Evolutionary conservation across 352 stramenopile genomes (phyloP).

Genomic region (Sclerospora graminicola): DNA sequence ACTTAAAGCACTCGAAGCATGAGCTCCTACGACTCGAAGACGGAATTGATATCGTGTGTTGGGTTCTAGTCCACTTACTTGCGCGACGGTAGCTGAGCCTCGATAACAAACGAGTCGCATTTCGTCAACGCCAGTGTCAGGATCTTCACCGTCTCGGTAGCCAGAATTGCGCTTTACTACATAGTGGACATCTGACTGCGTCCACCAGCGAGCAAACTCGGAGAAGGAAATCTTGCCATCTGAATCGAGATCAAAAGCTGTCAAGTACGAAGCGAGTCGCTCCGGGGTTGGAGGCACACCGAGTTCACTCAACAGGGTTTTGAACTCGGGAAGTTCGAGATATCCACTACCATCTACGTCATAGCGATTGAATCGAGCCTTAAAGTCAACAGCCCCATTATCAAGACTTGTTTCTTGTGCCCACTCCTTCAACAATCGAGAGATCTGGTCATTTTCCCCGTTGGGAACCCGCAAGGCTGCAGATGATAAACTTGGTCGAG

Average conservation of each 20-base stretch:
- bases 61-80: constrained; percentile 55
- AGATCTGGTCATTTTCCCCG: constrained; percentile 43
- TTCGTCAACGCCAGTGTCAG: constrained; percentile 15
- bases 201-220: constrained; percentile 88
- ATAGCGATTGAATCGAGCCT: constrained; percentile 62
- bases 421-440: constrained; percentile 77
- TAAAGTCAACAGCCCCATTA: constrained; percentile 59
- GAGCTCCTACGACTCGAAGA: constrained; percentile 63
- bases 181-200: constrained; percentile 61
- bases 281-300: constrained; percentile 73
- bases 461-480: constrained; percentile 34
- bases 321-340: constrained; percentile 79
- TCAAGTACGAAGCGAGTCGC: constrained; percentile 73
- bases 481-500: too few relatives aligned
- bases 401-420: constrained; percentile 70
- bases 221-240: constrained; percentile 80
- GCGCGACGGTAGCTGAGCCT: constrained; percentile 31
- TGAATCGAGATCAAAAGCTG: constrained; percentile 67
- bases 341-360: constrained; percentile 60
- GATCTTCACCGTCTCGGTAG: constrained; percentile 3
- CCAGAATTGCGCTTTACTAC: constrained; percentile 67
- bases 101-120: constrained; percentile 72
- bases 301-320: constrained; percentile 78
- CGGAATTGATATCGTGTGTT: constrained; percentile 84
- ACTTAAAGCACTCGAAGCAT: constrained; percentile 68